Evolutionary conservation across 768 basidiomycete species (phyloP).

Genomic region (Leucosporidium yakuticum): DNA sequence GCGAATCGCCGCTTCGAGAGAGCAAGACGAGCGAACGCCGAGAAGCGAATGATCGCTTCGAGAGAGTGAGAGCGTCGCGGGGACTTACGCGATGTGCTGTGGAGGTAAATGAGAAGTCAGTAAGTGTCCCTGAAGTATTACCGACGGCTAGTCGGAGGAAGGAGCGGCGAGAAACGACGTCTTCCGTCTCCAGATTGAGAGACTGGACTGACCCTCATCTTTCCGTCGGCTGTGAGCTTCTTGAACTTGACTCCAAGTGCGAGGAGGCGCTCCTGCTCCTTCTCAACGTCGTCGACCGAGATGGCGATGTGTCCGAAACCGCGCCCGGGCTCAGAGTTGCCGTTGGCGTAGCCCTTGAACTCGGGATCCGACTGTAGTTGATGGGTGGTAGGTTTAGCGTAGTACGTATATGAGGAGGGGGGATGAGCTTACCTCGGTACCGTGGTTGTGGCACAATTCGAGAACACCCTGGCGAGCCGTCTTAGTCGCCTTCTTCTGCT

Average conservation of each 20-base stretch:
- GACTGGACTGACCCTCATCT: conserved; percentile 50
- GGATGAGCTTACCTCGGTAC: not conserved
- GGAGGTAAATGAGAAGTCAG: too few species aligned
- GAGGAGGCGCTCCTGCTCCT: conserved; percentile 77
- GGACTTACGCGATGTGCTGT: too few species aligned
- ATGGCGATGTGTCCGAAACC: conserved; percentile 80
- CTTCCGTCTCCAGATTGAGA: not conserved
- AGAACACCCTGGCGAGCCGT: conserved; percentile 59
- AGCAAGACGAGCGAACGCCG: too few species aligned
- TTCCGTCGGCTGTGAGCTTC: conserved; percentile 78
- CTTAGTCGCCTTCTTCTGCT: conserved; percentile 55
- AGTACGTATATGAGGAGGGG: too few species aligned
- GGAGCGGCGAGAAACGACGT: too few species aligned
- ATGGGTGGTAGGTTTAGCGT: too few species aligned
- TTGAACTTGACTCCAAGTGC: conserved; percentile 73
- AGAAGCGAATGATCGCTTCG: too few species aligned
- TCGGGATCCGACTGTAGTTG: conserved; percentile 49
- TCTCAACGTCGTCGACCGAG: conserved; percentile 71
- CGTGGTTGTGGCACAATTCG: conserved; percentile 32
- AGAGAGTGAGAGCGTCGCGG: too few species aligned
- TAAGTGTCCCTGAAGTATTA: too few species aligned
- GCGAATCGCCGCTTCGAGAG: too few species aligned
- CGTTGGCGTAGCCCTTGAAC: conserved; percentile 76
- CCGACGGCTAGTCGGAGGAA: too few species aligned
- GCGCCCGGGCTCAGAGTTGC: conserved; percentile 74